These are phyloP conservation scores for Metschnikowia kofuensis DNA, from an alignment of 805 yeast species.

Conservation along the genomic window DNA sequence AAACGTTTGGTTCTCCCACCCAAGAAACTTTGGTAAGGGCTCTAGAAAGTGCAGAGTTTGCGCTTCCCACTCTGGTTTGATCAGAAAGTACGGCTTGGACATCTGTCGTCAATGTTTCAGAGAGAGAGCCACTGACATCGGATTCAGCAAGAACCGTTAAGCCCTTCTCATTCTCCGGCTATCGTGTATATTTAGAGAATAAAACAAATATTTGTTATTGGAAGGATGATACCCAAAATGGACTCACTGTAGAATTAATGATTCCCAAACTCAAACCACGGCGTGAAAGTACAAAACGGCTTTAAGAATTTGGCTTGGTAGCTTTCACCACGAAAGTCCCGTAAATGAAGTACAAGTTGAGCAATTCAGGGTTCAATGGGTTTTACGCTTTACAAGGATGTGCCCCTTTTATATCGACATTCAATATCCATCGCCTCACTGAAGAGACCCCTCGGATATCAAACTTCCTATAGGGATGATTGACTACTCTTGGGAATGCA, in stretches of 20 bases:
- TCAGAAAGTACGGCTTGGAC: conserved; percentile 99
- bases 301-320: no score
- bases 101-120: conserved; percentile 99
- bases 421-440: conserved; percentile 55
- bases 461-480: conserved; percentile 59
- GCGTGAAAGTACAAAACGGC: no score
- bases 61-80: conserved; percentile 97
- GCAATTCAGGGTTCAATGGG: no score
- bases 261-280: no score
- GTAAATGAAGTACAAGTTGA: no score
- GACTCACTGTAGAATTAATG: no score
- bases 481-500: conserved; percentile 51
- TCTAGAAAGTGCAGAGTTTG: conserved; percentile 99
- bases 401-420: conserved; percentile 55
- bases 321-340: no score
- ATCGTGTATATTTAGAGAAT: conserved; percentile 16
- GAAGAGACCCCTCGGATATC: conserved; percentile 48
- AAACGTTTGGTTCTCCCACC: conserved; percentile 99
- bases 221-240: background rate
- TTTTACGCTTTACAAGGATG: conserved; percentile 16
- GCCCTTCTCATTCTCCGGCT: conserved; percentile 14
- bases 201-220: conserved; percentile 9
- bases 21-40: conserved; percentile 99
- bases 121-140: conserved; percentile 98
- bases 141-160: conserved; percentile 99